These are phyloP conservation scores for Biancaea sappan DNA, from an alignment of 306 rosid species.

Conservation along the genomic window DNA sequence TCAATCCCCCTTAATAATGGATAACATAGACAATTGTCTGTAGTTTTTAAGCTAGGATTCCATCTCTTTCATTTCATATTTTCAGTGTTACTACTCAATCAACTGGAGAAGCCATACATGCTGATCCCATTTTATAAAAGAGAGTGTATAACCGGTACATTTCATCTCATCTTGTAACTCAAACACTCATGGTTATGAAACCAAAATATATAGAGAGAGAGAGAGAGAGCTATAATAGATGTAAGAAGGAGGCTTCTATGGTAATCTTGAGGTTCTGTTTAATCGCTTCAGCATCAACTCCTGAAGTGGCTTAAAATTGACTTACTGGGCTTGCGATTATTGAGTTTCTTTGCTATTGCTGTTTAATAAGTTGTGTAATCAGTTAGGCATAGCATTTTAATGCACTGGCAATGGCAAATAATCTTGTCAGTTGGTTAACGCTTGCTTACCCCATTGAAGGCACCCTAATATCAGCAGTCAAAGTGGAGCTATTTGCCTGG, in stretches of 20 bases:
- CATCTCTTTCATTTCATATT: neutral
- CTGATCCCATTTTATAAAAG: neutral
- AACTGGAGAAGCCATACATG: neutral
- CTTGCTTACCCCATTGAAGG: constrained; percentile 56
- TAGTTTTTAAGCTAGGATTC: neutral
- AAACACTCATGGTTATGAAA: neutral
- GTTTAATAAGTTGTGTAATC: constrained; percentile 12
- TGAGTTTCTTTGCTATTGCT: neutral
- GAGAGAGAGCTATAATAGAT: neutral
- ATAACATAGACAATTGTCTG: neutral
- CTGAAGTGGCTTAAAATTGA: constrained; percentile 2
- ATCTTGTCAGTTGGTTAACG: constrained; percentile 24
- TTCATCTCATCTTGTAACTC: neutral
- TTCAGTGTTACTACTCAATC: neutral
- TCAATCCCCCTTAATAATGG: neutral
- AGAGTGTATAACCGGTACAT: neutral
- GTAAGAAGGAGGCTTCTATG: neutral
- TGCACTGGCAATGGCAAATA: neutral
- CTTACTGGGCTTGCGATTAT: constrained; percentile 5
- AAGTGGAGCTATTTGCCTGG: constrained; percentile 96
- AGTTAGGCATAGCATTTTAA: neutral
- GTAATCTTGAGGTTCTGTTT: neutral
- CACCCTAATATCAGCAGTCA: constrained; percentile 99
- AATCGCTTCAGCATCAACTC: constrained; percentile 3
- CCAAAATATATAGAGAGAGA: too few relatives aligned